Conservation (phyloP, 257 asterid genomes). For the Solanum neorickii region DNA sequence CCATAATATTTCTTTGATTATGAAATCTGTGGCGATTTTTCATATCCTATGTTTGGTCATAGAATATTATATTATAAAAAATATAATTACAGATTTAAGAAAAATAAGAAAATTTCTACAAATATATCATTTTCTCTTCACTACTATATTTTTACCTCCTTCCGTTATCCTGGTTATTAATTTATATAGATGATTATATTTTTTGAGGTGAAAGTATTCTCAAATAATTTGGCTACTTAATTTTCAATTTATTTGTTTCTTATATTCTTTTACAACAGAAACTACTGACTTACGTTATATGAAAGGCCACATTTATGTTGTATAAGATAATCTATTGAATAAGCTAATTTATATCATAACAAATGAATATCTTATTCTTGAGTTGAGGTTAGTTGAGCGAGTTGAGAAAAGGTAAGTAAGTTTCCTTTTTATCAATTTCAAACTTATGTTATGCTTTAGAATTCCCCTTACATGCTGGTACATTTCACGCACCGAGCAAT, state of each 20-base stretch:
- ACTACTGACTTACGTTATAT: background rate
- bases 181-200: background rate
- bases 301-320: background rate
- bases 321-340: background rate
- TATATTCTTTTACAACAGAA: background rate
- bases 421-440: too few species aligned
- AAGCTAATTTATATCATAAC: too few species aligned
- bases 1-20: background rate
- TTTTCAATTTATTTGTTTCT: background rate
- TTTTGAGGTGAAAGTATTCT: background rate
- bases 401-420: too few species aligned
- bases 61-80: too few species aligned
- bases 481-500: too few species aligned
- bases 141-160: background rate
- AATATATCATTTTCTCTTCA: background rate
- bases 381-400: too few species aligned
- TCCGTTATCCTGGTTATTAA: background rate
- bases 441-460: too few species aligned
- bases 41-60: background rate
- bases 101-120: too few species aligned
- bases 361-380: too few species aligned
- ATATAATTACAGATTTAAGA: background rate
- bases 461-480: too few species aligned
- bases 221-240: background rate
- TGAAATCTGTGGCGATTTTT: background rate